Conservation (phyloP, 73 alveolate species). For the Tetrahymena elliotti region DNA sequence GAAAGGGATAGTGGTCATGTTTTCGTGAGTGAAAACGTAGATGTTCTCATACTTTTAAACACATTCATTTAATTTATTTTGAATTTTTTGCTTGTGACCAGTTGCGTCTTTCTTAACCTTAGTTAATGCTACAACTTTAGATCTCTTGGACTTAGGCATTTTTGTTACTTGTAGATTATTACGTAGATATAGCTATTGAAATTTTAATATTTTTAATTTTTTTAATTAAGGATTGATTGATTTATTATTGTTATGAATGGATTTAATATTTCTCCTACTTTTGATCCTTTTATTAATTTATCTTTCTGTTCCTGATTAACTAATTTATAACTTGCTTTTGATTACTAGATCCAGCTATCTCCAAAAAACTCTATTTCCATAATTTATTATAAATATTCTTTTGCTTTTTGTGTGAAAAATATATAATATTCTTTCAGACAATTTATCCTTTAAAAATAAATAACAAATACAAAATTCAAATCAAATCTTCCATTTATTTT, state of each 20-base stretch:
- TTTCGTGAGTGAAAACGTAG: conserved; percentile 62
- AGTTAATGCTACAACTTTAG: conserved; percentile 68
- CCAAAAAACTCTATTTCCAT: not conserved
- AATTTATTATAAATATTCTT: not conserved
- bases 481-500: no score
- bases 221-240: not conserved
- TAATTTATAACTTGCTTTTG: not conserved
- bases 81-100: conserved; percentile 66
- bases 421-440: not conserved
- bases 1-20: conserved; percentile 78
- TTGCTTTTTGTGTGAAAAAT: not conserved
- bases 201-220: not conserved
- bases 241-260: not conserved
- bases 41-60: conserved; percentile 61
- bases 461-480: no score
- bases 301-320: not conserved
- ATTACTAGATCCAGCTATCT: not conserved
- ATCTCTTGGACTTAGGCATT: conserved; percentile 83
- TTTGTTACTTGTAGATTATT: conserved; percentile 1
- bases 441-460: no score
- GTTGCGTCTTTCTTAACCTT: conserved; percentile 78
- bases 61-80: conserved; percentile 64
- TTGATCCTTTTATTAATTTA: not conserved
- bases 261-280: not conserved
- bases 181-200: not conserved